Evolutionary conservation across 2,329 filamentous ascomycete species (phyloP), one percentile per base, ranked within the genome.

Genomic region (Anisogramma anomala): DNA sequence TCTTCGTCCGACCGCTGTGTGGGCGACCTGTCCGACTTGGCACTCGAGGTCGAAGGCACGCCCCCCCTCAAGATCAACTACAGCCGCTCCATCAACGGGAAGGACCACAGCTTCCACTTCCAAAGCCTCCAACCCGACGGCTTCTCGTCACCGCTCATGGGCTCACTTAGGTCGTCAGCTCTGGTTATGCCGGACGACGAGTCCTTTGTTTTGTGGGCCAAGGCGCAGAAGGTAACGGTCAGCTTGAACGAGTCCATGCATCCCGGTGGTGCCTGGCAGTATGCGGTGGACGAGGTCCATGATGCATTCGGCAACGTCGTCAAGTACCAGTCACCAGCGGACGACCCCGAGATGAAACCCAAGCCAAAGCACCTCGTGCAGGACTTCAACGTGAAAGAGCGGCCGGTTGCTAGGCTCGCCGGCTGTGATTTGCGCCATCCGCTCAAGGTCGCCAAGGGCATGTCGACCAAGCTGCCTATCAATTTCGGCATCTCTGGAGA

Each of bases 11-110:
- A 84, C 49, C 82, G 84, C 53, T 98, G 91, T 59, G 77, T 82
- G 39, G 85, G 84, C 39, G 89, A 98, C 51, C 64, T 96, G 26
- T 96, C 91, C 2, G 78, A 94, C 54, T 67, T 96, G 33, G 74
- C 79, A 14, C 67, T 98, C 38, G 79, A 89, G 53, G 85, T 95
- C 3, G 72, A 83, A 49, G 91, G 91, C 14, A 93, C 87, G 0
- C 85, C 93, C 3, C 91, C 91, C 3, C 68, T 98, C 49, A 88
- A 88, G 57, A 84, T 98, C 52, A 84, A 85, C 52, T 98, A 98
- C 61, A 91, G 85, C 53, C 82, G 87, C 40, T 81, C 79, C 6
- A 79, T 94, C 51, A 94, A 96, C 52, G 77, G 79, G 47, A 81
- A 84, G 49, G 79, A 93, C 49, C 79, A 81, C 52, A 84, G 84